A percentile compares a stretch with the other conserved stretches of the same genome.
Evolutionary conservation across 176 grass and related monocot species (phyloP).

Genomic region (Carex pumila): DNA sequence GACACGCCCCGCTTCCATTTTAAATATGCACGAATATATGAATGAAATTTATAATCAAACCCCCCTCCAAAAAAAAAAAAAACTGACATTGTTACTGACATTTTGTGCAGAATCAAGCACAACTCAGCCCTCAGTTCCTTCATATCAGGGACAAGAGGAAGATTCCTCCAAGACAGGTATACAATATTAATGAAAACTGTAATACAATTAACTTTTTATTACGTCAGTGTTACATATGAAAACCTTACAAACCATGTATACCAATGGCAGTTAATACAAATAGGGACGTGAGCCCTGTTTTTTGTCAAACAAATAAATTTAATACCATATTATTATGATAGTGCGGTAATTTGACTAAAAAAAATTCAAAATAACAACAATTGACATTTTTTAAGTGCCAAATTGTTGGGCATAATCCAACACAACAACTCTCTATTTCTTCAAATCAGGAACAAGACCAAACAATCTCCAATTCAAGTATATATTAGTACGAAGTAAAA

Average conservation of each 20-base stretch:
- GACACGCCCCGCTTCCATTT: background rate
- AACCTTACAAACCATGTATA: no score
- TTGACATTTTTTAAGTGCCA: background rate
- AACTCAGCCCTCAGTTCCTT: background rate
- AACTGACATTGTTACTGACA: background rate
- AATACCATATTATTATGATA: background rate
- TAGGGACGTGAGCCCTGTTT: no score
- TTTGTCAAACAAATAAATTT: no score
- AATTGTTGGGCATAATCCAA: background rate
- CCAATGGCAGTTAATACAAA: no score
- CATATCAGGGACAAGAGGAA: conserved; percentile 3
- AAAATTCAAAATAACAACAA: background rate
- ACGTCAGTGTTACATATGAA: no score
- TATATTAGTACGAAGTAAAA: background rate
- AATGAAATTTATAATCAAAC: background rate
- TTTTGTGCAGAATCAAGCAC: conserved; percentile 1
- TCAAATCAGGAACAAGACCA: background rate
- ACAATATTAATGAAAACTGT: background rate
- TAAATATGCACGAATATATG: background rate
- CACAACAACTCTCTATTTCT: background rate
- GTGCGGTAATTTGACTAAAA: background rate
- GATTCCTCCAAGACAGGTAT: background rate
- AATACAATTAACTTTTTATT: background rate
- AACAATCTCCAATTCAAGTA: background rate
- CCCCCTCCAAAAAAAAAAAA: background rate